Percentiles rank a stretch among this genome's conserved stretches.
Conservation (phyloP, 1,284 basidiomycete species). For the Ustilago trichophora region DNA sequence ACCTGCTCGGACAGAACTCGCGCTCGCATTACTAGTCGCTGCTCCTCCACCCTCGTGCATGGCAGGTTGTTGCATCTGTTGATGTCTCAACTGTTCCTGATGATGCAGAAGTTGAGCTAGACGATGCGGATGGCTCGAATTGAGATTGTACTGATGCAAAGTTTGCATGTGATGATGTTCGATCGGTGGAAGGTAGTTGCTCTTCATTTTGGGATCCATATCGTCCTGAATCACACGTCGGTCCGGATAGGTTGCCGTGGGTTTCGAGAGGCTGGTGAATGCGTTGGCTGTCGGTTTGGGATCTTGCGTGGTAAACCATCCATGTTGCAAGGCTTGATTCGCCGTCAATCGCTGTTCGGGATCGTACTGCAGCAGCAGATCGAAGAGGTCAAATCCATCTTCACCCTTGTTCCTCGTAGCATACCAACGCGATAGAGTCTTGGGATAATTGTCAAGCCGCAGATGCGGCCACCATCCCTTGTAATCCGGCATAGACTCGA, state of each 20-base stretch:
- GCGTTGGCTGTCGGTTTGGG: constrained; percentile 66
- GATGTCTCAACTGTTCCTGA: constrained; percentile 25
- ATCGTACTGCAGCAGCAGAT: constrained; percentile 74
- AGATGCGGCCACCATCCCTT: constrained; percentile 71
- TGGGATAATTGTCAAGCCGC: constrained; percentile 69
- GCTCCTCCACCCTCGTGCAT: too few species aligned
- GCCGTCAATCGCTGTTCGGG: constrained; percentile 86
- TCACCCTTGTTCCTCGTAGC: constrained; percentile 70
- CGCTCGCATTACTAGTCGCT: too few species aligned
- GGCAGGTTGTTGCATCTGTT: constrained; percentile 16
- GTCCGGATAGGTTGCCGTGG: constrained; percentile 68
- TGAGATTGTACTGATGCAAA: constrained; percentile 14
- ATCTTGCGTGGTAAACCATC: constrained; percentile 70
- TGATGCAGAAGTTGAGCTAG: constrained; percentile 26
- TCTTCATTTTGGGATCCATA: constrained; percentile 67
- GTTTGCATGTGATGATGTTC: constrained; percentile 25
- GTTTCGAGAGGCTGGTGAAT: constrained; percentile 66
- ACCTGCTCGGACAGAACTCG: neutral
- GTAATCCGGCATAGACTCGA: constrained; percentile 83
- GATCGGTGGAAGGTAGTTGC: constrained; percentile 34
- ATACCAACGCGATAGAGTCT: constrained; percentile 82
- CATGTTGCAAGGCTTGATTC: constrained; percentile 79
- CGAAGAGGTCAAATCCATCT: constrained; percentile 58
- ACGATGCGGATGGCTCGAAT: constrained; percentile 16
- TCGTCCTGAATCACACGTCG: constrained; percentile 71